Base-by-base conservation (phyloP, 2,329 filamentous ascomycete genomes). In the Aspergillus melleus region DNA sequence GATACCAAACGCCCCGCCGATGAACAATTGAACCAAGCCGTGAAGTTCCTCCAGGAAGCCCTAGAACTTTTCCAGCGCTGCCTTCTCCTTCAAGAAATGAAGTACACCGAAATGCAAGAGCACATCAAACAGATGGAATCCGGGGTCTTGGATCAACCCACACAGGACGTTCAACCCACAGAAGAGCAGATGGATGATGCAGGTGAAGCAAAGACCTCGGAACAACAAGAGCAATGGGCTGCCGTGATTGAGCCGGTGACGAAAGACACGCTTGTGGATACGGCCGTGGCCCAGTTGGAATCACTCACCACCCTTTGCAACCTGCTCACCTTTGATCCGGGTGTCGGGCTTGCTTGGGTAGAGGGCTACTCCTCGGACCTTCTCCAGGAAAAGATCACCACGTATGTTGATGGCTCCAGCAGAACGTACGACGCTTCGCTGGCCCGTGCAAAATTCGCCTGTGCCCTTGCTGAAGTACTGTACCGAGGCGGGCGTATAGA, bases 231-330 rank as follows among this genome's bases (percentile, higher is more conserved):
- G 61, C 83, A 88, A 66, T 90, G 86, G 83, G 88, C 86, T 19
- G 84, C 81, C 3, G 81, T 91, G n/a, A 80, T 89, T 56, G 87
- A 89, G 63, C 86, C 88, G 0, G 78, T 90, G 26, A 89, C 87
- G 1, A 82, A 85, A 26, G 80, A 82, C 52, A 86, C 86, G 1
- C 81, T 92, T 6, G 77, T 91, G 1, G 89, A 92, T 61, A 91
- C 88, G 0, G 81, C 87, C 14, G 79, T 89, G 32, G 87, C 88
- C 4, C 86, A 88, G 63, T 73, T 91, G 54, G 85, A 77, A 65
- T 83, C 76, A 52, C 81, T 80, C 70, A 84, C 77, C 59, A 82
- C 75, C 46, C 77, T 82, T 55, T 85, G 81, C 69, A 79, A 79
- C 62, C 72, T 85, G 42, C 72, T 79, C 66, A 81, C 65, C 59